Percentiles rank a stretch among this genome's conserved stretches.
These are phyloP conservation scores for Pythium myriotylum DNA, from an alignment of 352 stramenopile genomes.

Conservation along the genomic window DNA sequence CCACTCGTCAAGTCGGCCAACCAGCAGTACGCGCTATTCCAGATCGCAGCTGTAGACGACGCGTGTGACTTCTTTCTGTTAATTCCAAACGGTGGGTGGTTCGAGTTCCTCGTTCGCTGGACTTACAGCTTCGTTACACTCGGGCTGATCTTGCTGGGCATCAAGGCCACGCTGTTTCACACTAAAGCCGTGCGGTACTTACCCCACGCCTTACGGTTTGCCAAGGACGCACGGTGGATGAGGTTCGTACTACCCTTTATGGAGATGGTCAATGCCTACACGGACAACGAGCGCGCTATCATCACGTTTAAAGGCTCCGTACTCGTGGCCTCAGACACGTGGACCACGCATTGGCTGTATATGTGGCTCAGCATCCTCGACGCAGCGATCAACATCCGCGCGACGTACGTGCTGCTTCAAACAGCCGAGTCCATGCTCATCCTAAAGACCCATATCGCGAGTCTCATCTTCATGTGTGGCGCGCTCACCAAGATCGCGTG, in stretches of 20 bases:
- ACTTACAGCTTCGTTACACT: constrained; percentile 49
- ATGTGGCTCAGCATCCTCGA: constrained; percentile 55
- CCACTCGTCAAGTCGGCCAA: constrained; percentile 8
- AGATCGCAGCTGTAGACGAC: constrained; percentile 39
- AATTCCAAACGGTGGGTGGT: constrained; percentile 41
- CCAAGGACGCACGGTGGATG: constrained; percentile 29
- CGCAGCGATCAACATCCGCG: constrained; percentile 39
- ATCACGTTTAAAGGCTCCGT: constrained; percentile 53
- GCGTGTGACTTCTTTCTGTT: constrained; percentile 40
- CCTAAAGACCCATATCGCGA: constrained; percentile 41
- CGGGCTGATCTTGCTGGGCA: constrained; percentile 36
- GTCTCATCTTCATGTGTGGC: constrained; percentile 55
- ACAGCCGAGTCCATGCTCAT: constrained; percentile 55
- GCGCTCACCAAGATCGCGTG: constrained; percentile 54
- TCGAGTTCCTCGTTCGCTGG: constrained; percentile 34
- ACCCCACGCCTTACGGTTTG: constrained; percentile 37
- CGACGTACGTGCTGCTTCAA: constrained; percentile 47
- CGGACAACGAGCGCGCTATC: constrained; percentile 39
- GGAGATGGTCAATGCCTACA: constrained; percentile 31
- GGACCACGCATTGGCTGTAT: constrained; percentile 71
- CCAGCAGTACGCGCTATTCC: constrained; percentile 44
- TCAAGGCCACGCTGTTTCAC: constrained; percentile 43
- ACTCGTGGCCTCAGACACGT: constrained; percentile 55
- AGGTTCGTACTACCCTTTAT: constrained; percentile 51
- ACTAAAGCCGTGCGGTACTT: constrained; percentile 42